Conservation (phyloP, 306 rosid genomes). For the Pyrus bretschneideri region DNA sequence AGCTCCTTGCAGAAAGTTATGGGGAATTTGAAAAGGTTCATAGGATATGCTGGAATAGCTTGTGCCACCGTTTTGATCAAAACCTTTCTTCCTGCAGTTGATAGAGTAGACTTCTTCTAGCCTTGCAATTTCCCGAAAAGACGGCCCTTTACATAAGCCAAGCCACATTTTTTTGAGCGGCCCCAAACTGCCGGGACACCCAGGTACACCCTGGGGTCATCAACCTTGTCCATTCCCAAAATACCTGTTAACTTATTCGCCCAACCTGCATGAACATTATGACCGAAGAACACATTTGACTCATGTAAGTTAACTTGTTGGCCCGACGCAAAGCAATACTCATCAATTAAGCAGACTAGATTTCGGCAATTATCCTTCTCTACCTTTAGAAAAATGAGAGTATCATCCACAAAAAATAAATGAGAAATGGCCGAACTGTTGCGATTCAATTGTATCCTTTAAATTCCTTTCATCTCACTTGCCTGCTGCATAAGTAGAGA, state of each 20-base stretch:
- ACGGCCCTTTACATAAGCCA: too few relatives aligned
- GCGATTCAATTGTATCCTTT: too few relatives aligned
- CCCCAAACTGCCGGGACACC: neutral
- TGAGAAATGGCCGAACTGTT: neutral
- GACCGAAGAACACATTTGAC: neutral
- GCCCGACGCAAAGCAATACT: neutral
- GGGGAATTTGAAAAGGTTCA: neutral
- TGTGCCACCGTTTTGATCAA: neutral
- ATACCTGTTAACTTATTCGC: too few relatives aligned
- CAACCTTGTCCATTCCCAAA: neutral
- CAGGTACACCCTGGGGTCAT: neutral
- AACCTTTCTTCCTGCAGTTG: neutral
- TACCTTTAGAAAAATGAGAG: neutral
- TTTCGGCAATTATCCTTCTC: neutral
- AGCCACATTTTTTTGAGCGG: neutral
- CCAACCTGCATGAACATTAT: too few relatives aligned
- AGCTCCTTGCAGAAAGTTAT: neutral
- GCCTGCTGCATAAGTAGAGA: too few relatives aligned
- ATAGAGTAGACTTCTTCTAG: neutral
- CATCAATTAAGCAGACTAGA: neutral
- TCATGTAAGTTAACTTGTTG: neutral
- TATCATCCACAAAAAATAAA: neutral
- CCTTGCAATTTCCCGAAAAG: neutral
- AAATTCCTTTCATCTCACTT: too few relatives aligned
- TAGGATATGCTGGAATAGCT: neutral